A percentile compares a stretch with the other conserved stretches of the same genome.
Evolutionary conservation across 2,329 filamentous ascomycete species (phyloP).

Genomic region (Cercospora brassicicola): DNA sequence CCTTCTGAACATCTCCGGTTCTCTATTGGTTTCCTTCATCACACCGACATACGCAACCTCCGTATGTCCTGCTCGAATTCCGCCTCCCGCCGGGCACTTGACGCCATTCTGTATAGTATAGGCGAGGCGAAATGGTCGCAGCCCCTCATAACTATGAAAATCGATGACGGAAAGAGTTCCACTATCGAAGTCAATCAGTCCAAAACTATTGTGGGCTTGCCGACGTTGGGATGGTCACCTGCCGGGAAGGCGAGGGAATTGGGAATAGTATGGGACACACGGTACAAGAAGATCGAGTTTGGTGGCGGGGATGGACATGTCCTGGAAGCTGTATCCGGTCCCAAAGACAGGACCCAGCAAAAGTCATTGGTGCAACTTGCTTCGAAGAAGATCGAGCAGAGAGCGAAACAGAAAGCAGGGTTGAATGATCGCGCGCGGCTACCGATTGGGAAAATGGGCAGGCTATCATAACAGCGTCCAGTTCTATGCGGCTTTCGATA

Average conservation of each 20-base stretch:
- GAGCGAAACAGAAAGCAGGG: background rate
- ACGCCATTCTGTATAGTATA: background rate
- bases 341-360: background rate
- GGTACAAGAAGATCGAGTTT: conserved; percentile 15
- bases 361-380: background rate
- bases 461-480: background rate
- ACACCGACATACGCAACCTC: background rate
- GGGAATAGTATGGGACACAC: conserved; percentile 1
- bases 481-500: background rate
- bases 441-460: background rate
- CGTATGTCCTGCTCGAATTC: background rate
- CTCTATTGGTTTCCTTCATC: background rate
- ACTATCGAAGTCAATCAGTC: background rate
- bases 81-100: background rate
- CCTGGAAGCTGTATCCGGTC: background rate
- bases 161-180: conserved; percentile 4
- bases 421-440: background rate
- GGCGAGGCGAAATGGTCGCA: conserved; percentile 2
- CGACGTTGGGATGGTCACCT: conserved; percentile 14
- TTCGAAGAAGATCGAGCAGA: background rate
- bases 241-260: background rate
- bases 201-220: conserved; percentile 8
- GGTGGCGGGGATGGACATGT: background rate
- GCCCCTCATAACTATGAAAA: conserved; percentile 2
- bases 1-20: conserved; percentile 3